Base-by-base conservation (phyloP, 371 early-diverging fungal genomes). In the Chytridium lagenaria region DNA sequence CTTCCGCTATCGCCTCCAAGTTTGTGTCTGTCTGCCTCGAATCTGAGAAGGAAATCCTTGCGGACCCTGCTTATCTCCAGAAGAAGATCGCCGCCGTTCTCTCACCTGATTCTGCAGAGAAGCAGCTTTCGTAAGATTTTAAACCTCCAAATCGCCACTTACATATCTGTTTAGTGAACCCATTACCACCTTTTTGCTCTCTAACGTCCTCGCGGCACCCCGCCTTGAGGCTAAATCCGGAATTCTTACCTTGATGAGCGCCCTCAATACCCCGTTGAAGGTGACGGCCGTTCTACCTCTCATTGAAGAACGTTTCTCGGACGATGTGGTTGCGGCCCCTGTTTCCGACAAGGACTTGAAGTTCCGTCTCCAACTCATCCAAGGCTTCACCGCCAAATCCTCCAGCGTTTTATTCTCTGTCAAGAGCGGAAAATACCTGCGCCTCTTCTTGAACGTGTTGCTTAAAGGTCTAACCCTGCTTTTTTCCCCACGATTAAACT, bases 261-360 rank as follows among this genome's bases (percentile, higher is more conserved):
- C 61, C 10, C 82, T 92, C 23, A 79, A 86, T n/a, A 84, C 90
- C 16, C 82, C 88, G 5, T 78, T 79, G 26, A 91, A 92, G 65
- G 79, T 94, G 50, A 86, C 88, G 77, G 83, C 83, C 52, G 75
- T 96, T 36, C 72, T 84, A 39, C 90, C 92, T 49, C 80, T 94
- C 39, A 76, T 94, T 59, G 88, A 90, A 55, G 63, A 39, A 1
- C 50, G 51, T 0, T 65, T 76, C n/a, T 66, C 70, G 34, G 52
- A 63, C 16, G 59, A 67, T 51, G 76, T 7, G 78, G 74, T 67
- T 77, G 77, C 51, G 7, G 3, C 22, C 15, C 38, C 36, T 19
- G 33, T 26, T 22, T 33, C 50, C 31, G 71, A 36, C 1, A 55
- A 69, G 30, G 71, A 72, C 19, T 19, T 16, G 0, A 22, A 33